Conservation (phyloP, 768 basidiomycete species). For the Pleurotus salmoneostramineus region DNA sequence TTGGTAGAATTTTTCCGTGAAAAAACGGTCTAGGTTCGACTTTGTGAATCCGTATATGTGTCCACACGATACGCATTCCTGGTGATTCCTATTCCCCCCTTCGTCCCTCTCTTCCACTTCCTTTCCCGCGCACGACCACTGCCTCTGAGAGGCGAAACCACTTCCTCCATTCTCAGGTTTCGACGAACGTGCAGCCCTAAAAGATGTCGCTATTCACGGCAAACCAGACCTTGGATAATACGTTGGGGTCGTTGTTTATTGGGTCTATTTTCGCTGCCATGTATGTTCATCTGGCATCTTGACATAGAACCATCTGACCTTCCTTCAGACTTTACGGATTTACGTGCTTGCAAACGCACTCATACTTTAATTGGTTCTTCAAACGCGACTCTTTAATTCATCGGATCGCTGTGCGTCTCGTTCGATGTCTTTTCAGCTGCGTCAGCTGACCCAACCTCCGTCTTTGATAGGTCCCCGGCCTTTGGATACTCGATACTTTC, state of each 20-base stretch:
- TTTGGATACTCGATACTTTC: background rate
- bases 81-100: background rate
- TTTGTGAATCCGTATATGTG: background rate
- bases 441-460: background rate
- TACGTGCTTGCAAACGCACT: background rate
- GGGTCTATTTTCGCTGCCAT: background rate
- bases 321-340: background rate
- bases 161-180: background rate
- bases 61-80: background rate
- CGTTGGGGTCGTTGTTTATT: constrained; percentile 1
- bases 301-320: background rate
- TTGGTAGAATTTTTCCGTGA: too few relatives aligned
- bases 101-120: background rate
- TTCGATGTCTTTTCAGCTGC: background rate
- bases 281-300: background rate
- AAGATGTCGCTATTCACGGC: background rate
- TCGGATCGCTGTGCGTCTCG: background rate
- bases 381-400: background rate
- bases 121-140: background rate
- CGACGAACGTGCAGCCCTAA: background rate
- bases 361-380: background rate
- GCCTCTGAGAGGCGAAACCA: too few relatives aligned
- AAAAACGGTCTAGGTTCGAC: background rate
- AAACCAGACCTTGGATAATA: constrained; percentile 2
- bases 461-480: background rate